These are phyloP conservation scores for Nevesoporus exiguus DNA, from an alignment of 768 basidiomycete genomes.

Conservation along the genomic window DNA sequence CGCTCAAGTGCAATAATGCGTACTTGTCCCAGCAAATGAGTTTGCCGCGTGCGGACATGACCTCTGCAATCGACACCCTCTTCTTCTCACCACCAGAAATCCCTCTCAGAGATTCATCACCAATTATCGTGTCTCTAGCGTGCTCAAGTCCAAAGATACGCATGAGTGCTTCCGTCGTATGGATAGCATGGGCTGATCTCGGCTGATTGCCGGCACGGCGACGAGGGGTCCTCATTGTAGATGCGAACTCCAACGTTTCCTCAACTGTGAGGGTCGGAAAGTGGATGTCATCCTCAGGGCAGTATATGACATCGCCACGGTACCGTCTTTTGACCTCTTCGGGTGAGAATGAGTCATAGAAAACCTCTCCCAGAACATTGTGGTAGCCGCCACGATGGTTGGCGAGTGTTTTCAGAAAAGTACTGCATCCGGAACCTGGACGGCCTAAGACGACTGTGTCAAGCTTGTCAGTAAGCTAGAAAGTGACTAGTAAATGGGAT, in stretches of 20 bases:
- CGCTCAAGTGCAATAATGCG: slow-evolving; percentile 10
- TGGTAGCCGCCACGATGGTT: slow-evolving; percentile 42
- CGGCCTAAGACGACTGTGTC: slow-evolving; percentile 73
- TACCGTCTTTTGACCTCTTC: slow-evolving; percentile 45
- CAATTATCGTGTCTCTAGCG: slow-evolving; percentile 31
- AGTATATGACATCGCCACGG: slow-evolving; percentile 45
- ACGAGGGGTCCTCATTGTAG: slow-evolving; percentile 45
- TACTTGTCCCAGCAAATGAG: slow-evolving; percentile 80
- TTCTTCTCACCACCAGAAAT: background rate
- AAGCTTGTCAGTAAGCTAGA: background rate
- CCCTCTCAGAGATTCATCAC: background rate
- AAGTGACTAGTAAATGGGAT: slow-evolving; percentile 13
- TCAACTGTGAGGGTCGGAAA: slow-evolving; percentile 40
- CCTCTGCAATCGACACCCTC: slow-evolving; percentile 52
- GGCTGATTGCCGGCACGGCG: slow-evolving; percentile 16
- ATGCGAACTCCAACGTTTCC: slow-evolving; percentile 49
- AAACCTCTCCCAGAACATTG: slow-evolving; percentile 39
- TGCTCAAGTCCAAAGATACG: slow-evolving; percentile 77
- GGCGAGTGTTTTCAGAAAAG: slow-evolving; percentile 50
- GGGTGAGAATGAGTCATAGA: slow-evolving; percentile 44
- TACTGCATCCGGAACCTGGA: slow-evolving; percentile 61
- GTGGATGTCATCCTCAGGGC: slow-evolving; percentile 27
- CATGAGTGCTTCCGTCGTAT: slow-evolving; percentile 45
- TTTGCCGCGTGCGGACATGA: slow-evolving; percentile 56
- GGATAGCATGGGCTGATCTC: slow-evolving; percentile 25